phyloP scores from a whole-genome alignment of 192 early-diverging fungal genomes.

The Umbelopsis vinacea region DNA sequence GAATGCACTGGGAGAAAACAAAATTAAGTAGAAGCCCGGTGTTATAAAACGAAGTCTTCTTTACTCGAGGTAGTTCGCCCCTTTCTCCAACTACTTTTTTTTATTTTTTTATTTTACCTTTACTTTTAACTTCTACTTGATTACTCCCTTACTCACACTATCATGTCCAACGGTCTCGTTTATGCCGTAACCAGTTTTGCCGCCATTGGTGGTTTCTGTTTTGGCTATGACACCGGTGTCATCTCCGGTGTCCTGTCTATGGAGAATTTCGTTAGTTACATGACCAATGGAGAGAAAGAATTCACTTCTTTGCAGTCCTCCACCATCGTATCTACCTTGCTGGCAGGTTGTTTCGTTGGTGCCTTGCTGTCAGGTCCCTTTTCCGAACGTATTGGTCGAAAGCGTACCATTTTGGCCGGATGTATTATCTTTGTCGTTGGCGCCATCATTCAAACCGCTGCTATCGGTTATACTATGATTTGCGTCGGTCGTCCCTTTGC shows the following conservation, averaged over 20 bases:
- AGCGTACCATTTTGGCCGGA: conserved; percentile 67
- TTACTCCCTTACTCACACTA: not conserved
- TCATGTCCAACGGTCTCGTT: conserved; percentile 8
- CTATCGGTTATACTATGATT: conserved; percentile 61
- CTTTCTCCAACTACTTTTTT: not conserved
- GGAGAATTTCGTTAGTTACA: conserved; percentile 45
- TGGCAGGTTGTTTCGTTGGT: conserved; percentile 76
- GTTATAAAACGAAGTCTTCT: not conserved
- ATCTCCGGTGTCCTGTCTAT: conserved; percentile 71
- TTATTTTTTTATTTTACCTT: not conserved
- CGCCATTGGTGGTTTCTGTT: conserved; percentile 64
- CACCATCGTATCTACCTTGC: conserved; percentile 63
- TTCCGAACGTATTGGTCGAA: conserved; percentile 56
- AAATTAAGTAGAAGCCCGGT: not conserved
- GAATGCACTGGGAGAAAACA: not conserved
- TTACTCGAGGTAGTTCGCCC: not conserved
- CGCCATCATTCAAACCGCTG: conserved; percentile 69
- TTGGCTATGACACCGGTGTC: conserved; percentile 76
- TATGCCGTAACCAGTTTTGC: conserved; percentile 45
- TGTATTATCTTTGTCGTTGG: conserved; percentile 75
- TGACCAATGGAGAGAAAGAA: conserved; percentile 20
- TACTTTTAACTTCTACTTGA: not conserved
- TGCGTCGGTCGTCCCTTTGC: conserved; percentile 77
- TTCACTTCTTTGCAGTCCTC: conserved; percentile 26
- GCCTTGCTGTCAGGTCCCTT: conserved; percentile 61